Evolutionary conservation across 2,329 filamentous ascomycete species (phyloP).

Genomic region (Talaromyces sp.): DNA sequence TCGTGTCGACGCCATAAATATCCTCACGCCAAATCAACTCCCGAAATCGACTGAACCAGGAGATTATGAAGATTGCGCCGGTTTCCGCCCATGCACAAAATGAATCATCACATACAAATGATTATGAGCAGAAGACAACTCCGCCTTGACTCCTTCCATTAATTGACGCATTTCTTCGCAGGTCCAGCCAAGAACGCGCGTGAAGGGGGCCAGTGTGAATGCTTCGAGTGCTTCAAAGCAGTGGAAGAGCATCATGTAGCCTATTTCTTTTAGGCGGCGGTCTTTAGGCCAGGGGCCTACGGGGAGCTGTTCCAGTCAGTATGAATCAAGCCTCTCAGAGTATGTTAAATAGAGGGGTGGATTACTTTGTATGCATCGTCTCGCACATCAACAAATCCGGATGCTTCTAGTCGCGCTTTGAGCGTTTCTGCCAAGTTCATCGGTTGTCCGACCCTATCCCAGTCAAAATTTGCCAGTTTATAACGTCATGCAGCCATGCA

Average conservation of each 20-base stretch:
- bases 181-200: slow-evolving; percentile 25
- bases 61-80: background rate
- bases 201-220: slow-evolving; percentile 23
- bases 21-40: background rate
- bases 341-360: background rate
- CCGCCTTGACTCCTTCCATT: slow-evolving; percentile 21
- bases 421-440: slow-evolving; percentile 11
- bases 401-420: slow-evolving; percentile 4
- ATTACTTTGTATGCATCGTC: slow-evolving; percentile 17
- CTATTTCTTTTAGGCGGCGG: slow-evolving; percentile 24
- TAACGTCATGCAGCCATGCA: background rate
- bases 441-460: slow-evolving; percentile 11
- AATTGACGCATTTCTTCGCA: slow-evolving; percentile 23
- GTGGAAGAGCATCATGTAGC: slow-evolving; percentile 17
- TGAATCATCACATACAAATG: slow-evolving; percentile 23
- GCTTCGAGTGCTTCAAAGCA: slow-evolving; percentile 23
- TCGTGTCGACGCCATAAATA: background rate
- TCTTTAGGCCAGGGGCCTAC: slow-evolving; percentile 27
- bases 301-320: slow-evolving; percentile 16
- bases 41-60: no score
- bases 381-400: slow-evolving; percentile 14
- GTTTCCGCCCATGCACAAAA: slow-evolving; percentile 23
- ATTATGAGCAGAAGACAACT: slow-evolving; percentile 21
- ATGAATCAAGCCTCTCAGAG: background rate
- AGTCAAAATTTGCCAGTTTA: background rate